Percentiles rank a stretch among this genome's conserved stretches.
Conservation (phyloP, 495 filamentous ascomycete species). For the Annulohypoxylon nitens region DNA sequence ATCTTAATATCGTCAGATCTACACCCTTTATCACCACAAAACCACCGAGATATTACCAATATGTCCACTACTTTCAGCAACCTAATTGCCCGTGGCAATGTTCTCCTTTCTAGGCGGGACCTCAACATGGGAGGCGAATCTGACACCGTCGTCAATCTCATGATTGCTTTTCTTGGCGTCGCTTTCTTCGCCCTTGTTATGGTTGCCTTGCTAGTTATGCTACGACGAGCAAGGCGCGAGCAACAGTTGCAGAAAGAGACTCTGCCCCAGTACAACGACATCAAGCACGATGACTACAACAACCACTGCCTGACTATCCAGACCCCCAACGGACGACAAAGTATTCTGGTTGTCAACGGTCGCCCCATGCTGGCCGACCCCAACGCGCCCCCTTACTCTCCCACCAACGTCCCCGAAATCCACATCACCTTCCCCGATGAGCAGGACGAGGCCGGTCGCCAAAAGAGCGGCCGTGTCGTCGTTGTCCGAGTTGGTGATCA, state of each 20-base stretch:
- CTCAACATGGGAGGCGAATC: constrained; percentile 57
- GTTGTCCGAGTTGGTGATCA: constrained; percentile 92
- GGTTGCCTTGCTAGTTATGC: constrained; percentile 73
- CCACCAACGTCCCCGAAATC: constrained; percentile 88
- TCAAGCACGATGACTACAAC: constrained; percentile 64
- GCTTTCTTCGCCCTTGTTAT: constrained; percentile 75
- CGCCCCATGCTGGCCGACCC: constrained; percentile 81
- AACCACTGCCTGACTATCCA: constrained; percentile 63
- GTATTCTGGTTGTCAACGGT: constrained; percentile 76
- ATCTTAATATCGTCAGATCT: constrained; percentile 35
- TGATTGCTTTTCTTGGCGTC: constrained; percentile 84
- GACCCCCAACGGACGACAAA: constrained; percentile 77
- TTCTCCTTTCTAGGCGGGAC: constrained; percentile 52
- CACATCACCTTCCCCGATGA: constrained; percentile 99
- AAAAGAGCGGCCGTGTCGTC: constrained; percentile 88
- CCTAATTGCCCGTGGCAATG: constrained; percentile 65
- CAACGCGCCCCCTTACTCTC: constrained; percentile 79
- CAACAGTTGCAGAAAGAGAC: constrained; percentile 64
- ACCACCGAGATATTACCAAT: constrained; percentile 41
- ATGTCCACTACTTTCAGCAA: constrained; percentile 64
- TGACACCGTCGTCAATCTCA: constrained; percentile 72
- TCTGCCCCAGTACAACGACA: constrained; percentile 69
- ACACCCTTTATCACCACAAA: constrained; percentile 2
- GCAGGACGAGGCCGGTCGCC: constrained; percentile 86
- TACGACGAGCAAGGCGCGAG: constrained; percentile 69